These are phyloP conservation scores for Alopecurus myosuroides DNA, from an alignment of 176 grass and related monocot genomes.

Conservation along the genomic window DNA sequence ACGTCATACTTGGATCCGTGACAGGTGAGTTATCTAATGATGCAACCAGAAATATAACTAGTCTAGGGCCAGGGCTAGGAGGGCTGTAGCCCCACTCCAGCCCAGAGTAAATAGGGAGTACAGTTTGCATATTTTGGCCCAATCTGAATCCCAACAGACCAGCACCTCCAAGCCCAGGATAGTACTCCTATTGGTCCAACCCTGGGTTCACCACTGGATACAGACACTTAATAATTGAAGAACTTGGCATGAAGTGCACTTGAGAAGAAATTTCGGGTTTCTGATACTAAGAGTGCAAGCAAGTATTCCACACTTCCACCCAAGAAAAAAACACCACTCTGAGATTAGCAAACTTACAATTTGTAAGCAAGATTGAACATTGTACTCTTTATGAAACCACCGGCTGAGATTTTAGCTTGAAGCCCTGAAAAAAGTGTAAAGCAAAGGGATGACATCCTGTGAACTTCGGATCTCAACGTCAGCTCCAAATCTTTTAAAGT, in stretches of 20 bases:
- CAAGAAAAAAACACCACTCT: background rate
- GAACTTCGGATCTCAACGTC: background rate
- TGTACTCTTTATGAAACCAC: slow-evolving; percentile 73
- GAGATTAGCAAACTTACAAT: slow-evolving; percentile 57
- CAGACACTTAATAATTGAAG: background rate
- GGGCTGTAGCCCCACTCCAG: background rate
- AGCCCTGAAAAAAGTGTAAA: slow-evolving; percentile 51
- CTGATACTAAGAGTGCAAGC: background rate
- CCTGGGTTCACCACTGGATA: background rate
- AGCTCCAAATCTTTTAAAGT: slow-evolving; percentile 2
- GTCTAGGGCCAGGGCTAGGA: background rate
- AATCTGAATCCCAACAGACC: background rate
- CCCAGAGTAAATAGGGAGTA: background rate
- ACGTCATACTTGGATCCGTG: slow-evolving; percentile 16
- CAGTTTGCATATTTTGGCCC: background rate
- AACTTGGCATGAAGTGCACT: slow-evolving; percentile 1
- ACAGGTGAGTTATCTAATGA: background rate
- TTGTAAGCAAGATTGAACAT: slow-evolving; percentile 86
- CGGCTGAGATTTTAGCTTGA: slow-evolving; percentile 74
- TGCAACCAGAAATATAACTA: background rate
- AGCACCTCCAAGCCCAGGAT: background rate
- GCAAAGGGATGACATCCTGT: background rate
- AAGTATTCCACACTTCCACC: slow-evolving; percentile 4
- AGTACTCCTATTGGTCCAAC: background rate
- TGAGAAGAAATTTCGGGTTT: slow-evolving; percentile 8